phyloP scores from a whole-genome alignment of 179 eudicot genomes.

The Pouteria campechiana region DNA sequence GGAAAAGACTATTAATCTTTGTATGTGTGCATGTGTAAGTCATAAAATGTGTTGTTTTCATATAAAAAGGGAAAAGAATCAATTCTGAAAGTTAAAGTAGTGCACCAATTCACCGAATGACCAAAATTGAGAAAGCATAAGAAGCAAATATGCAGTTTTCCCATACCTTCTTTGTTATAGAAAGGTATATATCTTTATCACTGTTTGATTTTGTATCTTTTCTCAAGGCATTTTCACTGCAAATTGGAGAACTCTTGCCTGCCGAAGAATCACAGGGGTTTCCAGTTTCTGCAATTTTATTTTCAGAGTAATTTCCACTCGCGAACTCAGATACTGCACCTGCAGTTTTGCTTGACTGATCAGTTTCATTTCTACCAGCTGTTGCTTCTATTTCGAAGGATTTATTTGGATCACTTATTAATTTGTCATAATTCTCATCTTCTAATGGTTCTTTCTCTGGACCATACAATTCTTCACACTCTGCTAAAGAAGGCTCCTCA shows the following conservation, averaged over 20 bases:
- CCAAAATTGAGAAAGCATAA: neutral
- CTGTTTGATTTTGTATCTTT: constrained; percentile 22
- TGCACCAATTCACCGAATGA: neutral
- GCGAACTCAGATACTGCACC: constrained; percentile 15
- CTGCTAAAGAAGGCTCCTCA: constrained; percentile 49
- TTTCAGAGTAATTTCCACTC: constrained; percentile 9
- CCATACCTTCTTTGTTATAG: constrained; percentile 55
- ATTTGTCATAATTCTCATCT: constrained; percentile 14
- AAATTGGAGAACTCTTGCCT: constrained; percentile 14
- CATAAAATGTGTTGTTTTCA: too few relatives aligned
- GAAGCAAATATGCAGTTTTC: too few relatives aligned
- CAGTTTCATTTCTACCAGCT: constrained; percentile 8
- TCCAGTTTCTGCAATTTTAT: constrained; percentile 3
- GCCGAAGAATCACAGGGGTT: constrained; percentile 4
- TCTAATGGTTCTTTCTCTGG: constrained; percentile 61
- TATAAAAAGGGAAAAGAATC: neutral
- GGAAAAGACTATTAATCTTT: too few relatives aligned
- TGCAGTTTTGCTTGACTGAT: constrained; percentile 2
- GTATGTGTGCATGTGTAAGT: too few relatives aligned
- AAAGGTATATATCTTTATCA: constrained; percentile 16
- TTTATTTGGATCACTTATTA: too few relatives aligned
- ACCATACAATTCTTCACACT: constrained; percentile 87
- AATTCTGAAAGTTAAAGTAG: neutral
- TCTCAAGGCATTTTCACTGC: constrained; percentile 15
- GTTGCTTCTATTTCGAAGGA: too few relatives aligned